Conservation (phyloP, 164 flowering plant genomes). For the Kingdonia uniflora region DNA sequence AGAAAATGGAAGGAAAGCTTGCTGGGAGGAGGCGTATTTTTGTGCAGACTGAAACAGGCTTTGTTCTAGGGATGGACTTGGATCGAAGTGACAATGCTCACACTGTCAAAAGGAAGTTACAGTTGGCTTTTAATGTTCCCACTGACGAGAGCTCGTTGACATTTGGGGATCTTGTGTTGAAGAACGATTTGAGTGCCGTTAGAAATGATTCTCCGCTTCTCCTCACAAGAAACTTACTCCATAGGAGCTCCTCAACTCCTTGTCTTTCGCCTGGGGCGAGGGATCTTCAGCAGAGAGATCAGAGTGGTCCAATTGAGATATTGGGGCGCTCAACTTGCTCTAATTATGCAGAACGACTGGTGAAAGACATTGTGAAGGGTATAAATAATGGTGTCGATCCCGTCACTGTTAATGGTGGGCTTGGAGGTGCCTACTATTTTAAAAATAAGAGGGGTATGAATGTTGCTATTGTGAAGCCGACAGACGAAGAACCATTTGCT, state of each 20-base stretch:
- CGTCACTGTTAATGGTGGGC: constrained; percentile 41
- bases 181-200: constrained; percentile 33
- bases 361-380: constrained; percentile 43
- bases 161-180: constrained; percentile 34
- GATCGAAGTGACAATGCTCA: constrained; percentile 37
- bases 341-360: constrained; percentile 24
- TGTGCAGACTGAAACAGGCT: constrained; percentile 55
- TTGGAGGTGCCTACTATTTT: constrained; percentile 65
- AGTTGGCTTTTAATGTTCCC: constrained; percentile 36
- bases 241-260: constrained; percentile 62
- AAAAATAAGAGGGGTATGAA: constrained; percentile 38
- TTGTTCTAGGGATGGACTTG: constrained; percentile 33
- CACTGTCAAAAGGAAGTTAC: constrained; percentile 35
- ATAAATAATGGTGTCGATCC: constrained; percentile 48
- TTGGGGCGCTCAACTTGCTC: constrained; percentile 35
- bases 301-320: constrained; percentile 46
- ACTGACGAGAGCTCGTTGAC: constrained; percentile 36
- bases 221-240: constrained; percentile 40
- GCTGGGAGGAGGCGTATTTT: constrained; percentile 44
- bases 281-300: constrained; percentile 49
- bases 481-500: constrained; percentile 66
- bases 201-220: constrained; percentile 42
- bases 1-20: constrained; percentile 29
- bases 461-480: constrained; percentile 59
- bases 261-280: constrained; percentile 47